Evolutionary conservation across 805 yeast genomes (phyloP).

Genomic region (Diddensiella transvaalensis): DNA sequence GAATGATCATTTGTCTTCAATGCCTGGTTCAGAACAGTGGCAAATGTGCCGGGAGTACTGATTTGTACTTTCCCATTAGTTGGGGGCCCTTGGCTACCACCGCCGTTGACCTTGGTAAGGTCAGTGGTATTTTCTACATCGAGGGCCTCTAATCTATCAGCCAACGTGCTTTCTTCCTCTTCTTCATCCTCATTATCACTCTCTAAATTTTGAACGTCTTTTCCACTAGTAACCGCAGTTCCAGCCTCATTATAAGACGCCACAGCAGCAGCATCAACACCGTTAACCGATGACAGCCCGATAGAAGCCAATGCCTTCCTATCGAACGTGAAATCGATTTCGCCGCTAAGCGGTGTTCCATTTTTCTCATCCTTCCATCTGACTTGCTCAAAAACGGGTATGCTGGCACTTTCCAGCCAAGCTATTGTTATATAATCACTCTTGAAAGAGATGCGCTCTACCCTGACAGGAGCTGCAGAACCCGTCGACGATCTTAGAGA

Average conservation of each 20-base stretch:
- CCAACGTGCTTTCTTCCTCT: constrained; percentile 45
- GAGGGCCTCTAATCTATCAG: constrained; percentile 38
- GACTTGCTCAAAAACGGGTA: constrained; percentile 33
- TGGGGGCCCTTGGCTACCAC: constrained; percentile 15
- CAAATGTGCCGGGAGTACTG: constrained; percentile 67
- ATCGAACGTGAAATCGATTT: neutral
- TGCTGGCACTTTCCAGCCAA: constrained; percentile 34
- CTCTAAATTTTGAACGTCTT: constrained; percentile 31
- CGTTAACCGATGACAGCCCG: constrained; percentile 26
- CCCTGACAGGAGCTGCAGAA: constrained; percentile 13
- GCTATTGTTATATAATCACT: constrained; percentile 17
- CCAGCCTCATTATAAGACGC: constrained; percentile 32
- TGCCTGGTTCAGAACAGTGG: constrained; percentile 85
- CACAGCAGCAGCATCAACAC: constrained; percentile 43
- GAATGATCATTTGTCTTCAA: constrained; percentile 82
- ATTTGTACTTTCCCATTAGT: constrained; percentile 41
- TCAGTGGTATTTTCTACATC: constrained; percentile 22
- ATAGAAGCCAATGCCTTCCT: constrained; percentile 7
- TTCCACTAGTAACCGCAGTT: constrained; percentile 36
- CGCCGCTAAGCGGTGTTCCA: neutral
- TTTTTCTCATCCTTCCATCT: constrained; percentile 6
- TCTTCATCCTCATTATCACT: constrained; percentile 31
- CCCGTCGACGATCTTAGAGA: constrained; percentile 14
- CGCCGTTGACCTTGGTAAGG: constrained; percentile 27
- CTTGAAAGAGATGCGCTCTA: constrained; percentile 14